phyloP scores from a whole-genome alignment of 1,139 yeast species.

The Yamadazyma atmosphaerica region DNA sequence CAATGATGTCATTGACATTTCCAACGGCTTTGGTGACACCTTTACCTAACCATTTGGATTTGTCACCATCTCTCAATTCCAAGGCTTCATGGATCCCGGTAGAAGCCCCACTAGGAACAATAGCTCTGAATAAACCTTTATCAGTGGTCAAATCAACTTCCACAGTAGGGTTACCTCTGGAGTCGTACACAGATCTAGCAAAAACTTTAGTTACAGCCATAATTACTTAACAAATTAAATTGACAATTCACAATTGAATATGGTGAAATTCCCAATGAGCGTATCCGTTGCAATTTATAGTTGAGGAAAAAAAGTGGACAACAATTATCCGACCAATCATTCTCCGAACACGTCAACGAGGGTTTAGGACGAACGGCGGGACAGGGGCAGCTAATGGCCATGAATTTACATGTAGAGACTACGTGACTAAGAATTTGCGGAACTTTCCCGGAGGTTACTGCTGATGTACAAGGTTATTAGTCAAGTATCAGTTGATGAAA shows the following conservation, averaged over 20 bases:
- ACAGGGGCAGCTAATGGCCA: no score
- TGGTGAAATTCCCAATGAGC: no score
- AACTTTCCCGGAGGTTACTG: no score
- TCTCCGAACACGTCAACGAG: not conserved
- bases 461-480: no score
- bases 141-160: slow-evolving; percentile 90
- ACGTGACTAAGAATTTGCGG: no score
- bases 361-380: no score
- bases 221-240: not conserved
- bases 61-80: slow-evolving; percentile 94
- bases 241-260: no score
- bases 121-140: slow-evolving; percentile 85
- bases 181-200: slow-evolving; percentile 95
- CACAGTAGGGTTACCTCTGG: slow-evolving; percentile 98
- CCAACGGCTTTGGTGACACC: slow-evolving; percentile 92
- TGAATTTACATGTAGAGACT: not conserved
- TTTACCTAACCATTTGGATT: slow-evolving; percentile 92
- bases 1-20: slow-evolving; percentile 86
- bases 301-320: slow-evolving; percentile 3
- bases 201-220: slow-evolving; percentile 58
- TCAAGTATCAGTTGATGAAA: no score
- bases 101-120: slow-evolving; percentile 97
- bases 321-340: slow-evolving; percentile 7
- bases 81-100: slow-evolving; percentile 94
- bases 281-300: slow-evolving; percentile 1